Conservation (phyloP, 768 basidiomycete genomes). For the Lenzites betulinus region DNA sequence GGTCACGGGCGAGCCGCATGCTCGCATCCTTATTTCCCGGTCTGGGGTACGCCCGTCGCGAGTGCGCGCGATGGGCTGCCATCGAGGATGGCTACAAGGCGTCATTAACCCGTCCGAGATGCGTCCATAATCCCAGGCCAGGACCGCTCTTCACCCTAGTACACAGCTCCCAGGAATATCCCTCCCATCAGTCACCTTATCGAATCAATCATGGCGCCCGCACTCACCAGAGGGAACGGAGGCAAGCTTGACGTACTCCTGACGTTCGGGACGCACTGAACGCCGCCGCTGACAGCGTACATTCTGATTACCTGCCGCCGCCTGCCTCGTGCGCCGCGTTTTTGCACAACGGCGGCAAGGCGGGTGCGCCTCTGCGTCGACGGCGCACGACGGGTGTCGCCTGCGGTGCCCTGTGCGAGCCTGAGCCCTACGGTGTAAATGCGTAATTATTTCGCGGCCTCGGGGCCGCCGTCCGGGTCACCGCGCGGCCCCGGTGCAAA, state of each 20-base stretch:
- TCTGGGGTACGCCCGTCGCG: slow-evolving; percentile 12
- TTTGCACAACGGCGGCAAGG: background rate
- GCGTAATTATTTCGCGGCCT: background rate
- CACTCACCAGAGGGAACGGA: background rate
- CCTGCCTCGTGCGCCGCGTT: slow-evolving; percentile 13
- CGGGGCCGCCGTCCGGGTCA: slow-evolving; percentile 2
- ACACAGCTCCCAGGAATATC: slow-evolving; percentile 17
- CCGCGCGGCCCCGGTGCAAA: background rate
- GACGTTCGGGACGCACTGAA: slow-evolving; percentile 22
- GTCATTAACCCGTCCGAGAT: slow-evolving; percentile 15
- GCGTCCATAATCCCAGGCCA: slow-evolving; percentile 16
- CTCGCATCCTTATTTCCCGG: background rate
- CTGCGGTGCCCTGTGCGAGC: background rate
- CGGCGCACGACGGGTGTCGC: slow-evolving; percentile 1
- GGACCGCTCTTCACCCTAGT: slow-evolving; percentile 21
- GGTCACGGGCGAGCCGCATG: slow-evolving; percentile 15
- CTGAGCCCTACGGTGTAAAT: background rate
- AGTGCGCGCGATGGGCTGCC: slow-evolving; percentile 17
- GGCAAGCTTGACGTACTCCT: slow-evolving; percentile 26
- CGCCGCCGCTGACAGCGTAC: slow-evolving; percentile 18
- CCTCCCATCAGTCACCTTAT: slow-evolving; percentile 29
- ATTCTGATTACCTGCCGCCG: slow-evolving; percentile 20
- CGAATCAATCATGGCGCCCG: slow-evolving; percentile 25
- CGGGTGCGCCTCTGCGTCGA: background rate
- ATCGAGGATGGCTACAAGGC: slow-evolving; percentile 13